These are phyloP conservation scores for Stygiomarasmius scandens DNA, from an alignment of 1,284 basidiomycete genomes.

Conservation along the genomic window DNA sequence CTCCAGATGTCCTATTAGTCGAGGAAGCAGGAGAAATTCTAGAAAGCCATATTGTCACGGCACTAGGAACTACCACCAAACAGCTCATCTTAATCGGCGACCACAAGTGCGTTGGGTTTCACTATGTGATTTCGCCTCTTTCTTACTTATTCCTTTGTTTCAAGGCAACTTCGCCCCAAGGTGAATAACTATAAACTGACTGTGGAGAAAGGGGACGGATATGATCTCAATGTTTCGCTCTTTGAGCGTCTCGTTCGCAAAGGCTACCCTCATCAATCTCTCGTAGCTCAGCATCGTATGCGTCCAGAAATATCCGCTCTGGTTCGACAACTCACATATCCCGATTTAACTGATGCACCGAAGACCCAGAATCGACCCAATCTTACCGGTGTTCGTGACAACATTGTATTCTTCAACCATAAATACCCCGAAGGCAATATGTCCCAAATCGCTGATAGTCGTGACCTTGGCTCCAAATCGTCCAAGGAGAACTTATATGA, in stretches of 20 bases:
- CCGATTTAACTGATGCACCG: slow-evolving; percentile 58
- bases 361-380: slow-evolving; percentile 49
- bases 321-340: slow-evolving; percentile 63
- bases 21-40: slow-evolving; percentile 75
- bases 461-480: slow-evolving; percentile 47
- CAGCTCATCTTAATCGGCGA: slow-evolving; percentile 70
- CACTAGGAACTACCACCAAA: slow-evolving; percentile 46
- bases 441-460: slow-evolving; percentile 39
- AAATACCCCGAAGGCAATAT: slow-evolving; percentile 55
- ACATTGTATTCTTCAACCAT: slow-evolving; percentile 65
- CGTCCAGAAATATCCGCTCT: slow-evolving; percentile 66
- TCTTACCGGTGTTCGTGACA: slow-evolving; percentile 55
- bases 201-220: slow-evolving; percentile 66
- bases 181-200: slow-evolving; percentile 64
- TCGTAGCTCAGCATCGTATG: slow-evolving; percentile 67
- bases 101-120: slow-evolving; percentile 66
- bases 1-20: slow-evolving; percentile 56
- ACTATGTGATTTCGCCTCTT: not conserved
- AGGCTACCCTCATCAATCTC: slow-evolving; percentile 59
- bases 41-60: slow-evolving; percentile 65
- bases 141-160: not conserved
- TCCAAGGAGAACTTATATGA: slow-evolving; percentile 67
- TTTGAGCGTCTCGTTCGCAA: slow-evolving; percentile 67
- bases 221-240: slow-evolving; percentile 62
- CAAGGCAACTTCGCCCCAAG: slow-evolving; percentile 69